Evolutionary conservation across 306 rosid genomes (phyloP), one percentile per base, ranked within the genome.

Genomic region (Arachis hypogaea): DNA sequence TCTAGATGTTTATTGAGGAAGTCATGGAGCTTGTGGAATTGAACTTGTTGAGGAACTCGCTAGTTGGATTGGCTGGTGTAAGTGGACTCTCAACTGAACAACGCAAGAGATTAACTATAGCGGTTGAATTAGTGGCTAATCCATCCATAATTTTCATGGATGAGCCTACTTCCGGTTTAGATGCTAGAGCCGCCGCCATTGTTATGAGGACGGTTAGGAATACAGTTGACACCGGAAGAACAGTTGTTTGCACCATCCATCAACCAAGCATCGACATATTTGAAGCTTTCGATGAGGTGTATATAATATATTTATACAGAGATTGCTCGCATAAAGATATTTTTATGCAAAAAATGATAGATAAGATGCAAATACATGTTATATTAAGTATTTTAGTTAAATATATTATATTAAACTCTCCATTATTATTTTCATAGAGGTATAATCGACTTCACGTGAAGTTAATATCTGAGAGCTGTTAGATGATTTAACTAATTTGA

Each of bases 141-240:
- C 97, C 97, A 43, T 88, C 97, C 7, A 77, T 91, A 51, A 88
- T 91, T 42, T 91, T 91, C 85, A 89, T 91, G 97, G 97, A 91
- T 74, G 97, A 91, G 76, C 97, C 97, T 59, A 91, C 97, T 62
- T 91, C 97, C 29, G 95, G 97, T 58, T 70, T 91, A 72, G 97
- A 91, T 83, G 97, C 97, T 45, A 76, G 96, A 72, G 83, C 93
- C 51, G 97, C 96, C 11, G 97, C 97, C 71, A 89, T 92, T 71
- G 97, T 92, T 42, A 89, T 92, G 97, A 88, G 97, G 74, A 81
- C 93, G 2, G 96, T 92, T 45, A 92, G 97, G 78, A 92, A 92
- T 71, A 92, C 82, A 44, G 97, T 86, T 12, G 88, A 92, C 81
- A 92, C 96, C 0, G 97, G 96, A 67, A 86, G 97, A 67, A 92